A percentile compares a stretch with the other conserved stretches of the same genome.
Conservation (phyloP, 495 filamentous ascomycete species). For the Talaromyces trachyspermus region DNA sequence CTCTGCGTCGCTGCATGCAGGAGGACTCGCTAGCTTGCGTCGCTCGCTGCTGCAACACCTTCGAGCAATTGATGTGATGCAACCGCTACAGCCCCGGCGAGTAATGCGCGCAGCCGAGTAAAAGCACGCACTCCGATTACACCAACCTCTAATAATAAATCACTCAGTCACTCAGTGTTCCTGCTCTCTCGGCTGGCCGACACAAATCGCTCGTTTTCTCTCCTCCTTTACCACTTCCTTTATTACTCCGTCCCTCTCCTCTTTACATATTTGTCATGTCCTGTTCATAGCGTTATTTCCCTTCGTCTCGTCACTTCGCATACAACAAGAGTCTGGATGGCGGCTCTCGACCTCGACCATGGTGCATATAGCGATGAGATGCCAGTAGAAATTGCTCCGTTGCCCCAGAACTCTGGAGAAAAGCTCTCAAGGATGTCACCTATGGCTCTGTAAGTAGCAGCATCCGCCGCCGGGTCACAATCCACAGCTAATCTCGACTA, state of each 20-base stretch:
- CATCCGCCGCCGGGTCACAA: background rate
- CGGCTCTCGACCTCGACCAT: constrained; percentile 37
- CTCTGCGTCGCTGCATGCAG: too few species aligned
- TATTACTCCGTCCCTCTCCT: constrained; percentile 21
- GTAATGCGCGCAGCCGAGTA: too few species aligned
- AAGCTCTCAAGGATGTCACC: constrained; percentile 70
- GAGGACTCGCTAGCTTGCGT: too few species aligned
- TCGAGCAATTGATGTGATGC: too few species aligned
- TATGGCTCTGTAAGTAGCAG: constrained; percentile 67
- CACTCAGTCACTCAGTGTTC: too few species aligned
- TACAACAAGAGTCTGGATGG: constrained; percentile 26
- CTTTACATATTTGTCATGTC: constrained; percentile 9
- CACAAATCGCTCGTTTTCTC: too few species aligned
- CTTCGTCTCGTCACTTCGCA: background rate
- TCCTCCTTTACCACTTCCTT: constrained; percentile 17
- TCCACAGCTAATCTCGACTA: constrained; percentile 21
- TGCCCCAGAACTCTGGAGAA: constrained; percentile 46
- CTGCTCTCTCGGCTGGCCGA: too few species aligned
- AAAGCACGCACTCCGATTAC: too few species aligned
- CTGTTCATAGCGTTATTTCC: background rate
- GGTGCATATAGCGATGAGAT: constrained; percentile 31
- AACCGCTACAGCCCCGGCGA: too few species aligned
- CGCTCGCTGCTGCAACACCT: too few species aligned
- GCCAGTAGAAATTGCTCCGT: constrained; percentile 33
- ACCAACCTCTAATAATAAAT: too few species aligned